These are phyloP conservation scores for Vigna angularis DNA, from an alignment of 306 rosid species.

Conservation along the genomic window DNA sequence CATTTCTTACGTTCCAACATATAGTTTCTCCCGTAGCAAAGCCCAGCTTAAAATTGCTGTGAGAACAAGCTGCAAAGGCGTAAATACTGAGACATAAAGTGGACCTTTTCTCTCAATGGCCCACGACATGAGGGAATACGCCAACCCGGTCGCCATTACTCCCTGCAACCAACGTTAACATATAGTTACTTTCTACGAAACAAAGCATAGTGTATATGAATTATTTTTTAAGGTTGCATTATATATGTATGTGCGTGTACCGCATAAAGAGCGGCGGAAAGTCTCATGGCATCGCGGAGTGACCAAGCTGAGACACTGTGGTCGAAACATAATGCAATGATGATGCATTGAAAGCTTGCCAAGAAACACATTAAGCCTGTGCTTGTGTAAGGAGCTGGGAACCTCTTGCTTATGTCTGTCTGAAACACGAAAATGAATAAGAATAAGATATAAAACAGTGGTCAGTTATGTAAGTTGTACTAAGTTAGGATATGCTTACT, in stretches of 20 bases:
- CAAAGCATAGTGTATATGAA: no score
- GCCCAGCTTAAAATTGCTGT: constrained; percentile 85
- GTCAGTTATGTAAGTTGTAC: not conserved
- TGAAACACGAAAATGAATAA: constrained; percentile 41
- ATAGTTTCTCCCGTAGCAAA: constrained; percentile 64
- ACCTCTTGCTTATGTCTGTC: constrained; percentile 69
- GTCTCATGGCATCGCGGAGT: constrained; percentile 50
- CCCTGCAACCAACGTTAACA: constrained; percentile 58
- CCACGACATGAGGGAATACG: constrained; percentile 75
- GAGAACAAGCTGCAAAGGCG: constrained; percentile 70
- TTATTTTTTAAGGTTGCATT: no score
- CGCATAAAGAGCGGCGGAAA: constrained; percentile 61
- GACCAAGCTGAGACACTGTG: constrained; percentile 68
- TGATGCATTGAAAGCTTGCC: constrained; percentile 68
- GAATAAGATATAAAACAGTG: not conserved
- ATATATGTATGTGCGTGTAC: constrained; percentile 40
- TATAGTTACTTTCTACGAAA: not conserved
- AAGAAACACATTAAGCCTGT: constrained; percentile 63
- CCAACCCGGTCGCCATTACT: constrained; percentile 66
- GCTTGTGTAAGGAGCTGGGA: constrained; percentile 85
- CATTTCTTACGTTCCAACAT: constrained; percentile 73
- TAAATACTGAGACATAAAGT: constrained; percentile 72
- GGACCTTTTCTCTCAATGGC: constrained; percentile 83
- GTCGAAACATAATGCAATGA: constrained; percentile 57
- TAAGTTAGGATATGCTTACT: constrained; percentile 45